Evolutionary conservation across 2,329 filamentous ascomycete species (phyloP), one percentile per base, ranked within the genome.

Genomic region (Daldinia sp.): DNA sequence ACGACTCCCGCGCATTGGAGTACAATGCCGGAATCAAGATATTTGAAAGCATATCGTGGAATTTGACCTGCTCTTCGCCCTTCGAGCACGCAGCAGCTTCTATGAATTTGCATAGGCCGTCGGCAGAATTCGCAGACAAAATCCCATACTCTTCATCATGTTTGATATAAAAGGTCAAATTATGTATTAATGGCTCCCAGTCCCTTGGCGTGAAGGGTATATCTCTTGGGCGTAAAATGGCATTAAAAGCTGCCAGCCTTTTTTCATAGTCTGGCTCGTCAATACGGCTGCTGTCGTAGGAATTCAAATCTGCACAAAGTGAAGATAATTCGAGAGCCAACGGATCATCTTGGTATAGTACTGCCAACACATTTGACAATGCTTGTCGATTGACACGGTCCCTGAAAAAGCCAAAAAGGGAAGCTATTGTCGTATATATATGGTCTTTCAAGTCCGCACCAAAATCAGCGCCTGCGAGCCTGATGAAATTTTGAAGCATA

Each of bases 141-240:
- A 98, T 92, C 51, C 93, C 92, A 71, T 97, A 90, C 78, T 99
- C 96, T 69, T 97, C 93, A 62, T 93, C 91, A 71, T 95, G 89
- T 72, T 90, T 90, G 71, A 98, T 90, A 76, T 92, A 96, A 80
- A 91, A 98, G 1, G 97, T 85, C 82, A 97, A 88, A 76, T 98
- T 99, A 81, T 94, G 92, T 10, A 98, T 82, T 20, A 99, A 81
- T 5, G 96, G 94, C 59, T 90, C 87, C 95, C 96, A 99, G 79
- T 97, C 92, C 65, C 87, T 87, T 1, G 89, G 81, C 0, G 87
- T 90, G 68, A 94, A 88, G 0, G 83, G 80, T 0, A 78, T 78
- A 41, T 88, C 88, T n/a, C 87, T 82, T 2, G 87, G 82, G 44
- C 88, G 86, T 39, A 91, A 92, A 69, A 98, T 90, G 6, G 82